These are phyloP conservation scores for Cladophialophora immunda DNA, from an alignment of 2,329 filamentous ascomycete genomes.

Conservation along the genomic window DNA sequence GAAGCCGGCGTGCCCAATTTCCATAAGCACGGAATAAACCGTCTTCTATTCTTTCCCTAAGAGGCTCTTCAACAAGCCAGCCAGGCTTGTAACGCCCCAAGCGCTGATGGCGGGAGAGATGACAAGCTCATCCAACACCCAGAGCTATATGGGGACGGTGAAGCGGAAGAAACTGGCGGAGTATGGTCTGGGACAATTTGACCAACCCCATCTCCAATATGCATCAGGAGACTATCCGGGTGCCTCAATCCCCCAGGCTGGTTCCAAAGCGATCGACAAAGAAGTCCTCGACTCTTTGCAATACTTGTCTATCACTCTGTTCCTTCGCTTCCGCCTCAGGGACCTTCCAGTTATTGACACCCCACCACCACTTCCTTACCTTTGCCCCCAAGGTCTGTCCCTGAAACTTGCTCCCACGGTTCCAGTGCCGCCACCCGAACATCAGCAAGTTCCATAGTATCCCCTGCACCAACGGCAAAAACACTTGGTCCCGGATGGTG, in stretches of 20 bases:
- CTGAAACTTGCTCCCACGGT: slow-evolving; percentile 77
- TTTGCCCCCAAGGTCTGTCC: slow-evolving; percentile 78
- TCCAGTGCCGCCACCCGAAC: slow-evolving; percentile 90
- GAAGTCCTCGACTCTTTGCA: slow-evolving; percentile 52
- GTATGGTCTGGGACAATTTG: background rate
- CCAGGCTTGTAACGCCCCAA: background rate
- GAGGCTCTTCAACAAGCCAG: background rate
- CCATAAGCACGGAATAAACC: background rate
- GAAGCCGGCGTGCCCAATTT: background rate
- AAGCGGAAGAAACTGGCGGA: background rate
- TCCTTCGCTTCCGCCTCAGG: slow-evolving; percentile 46
- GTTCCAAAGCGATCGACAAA: slow-evolving; percentile 40
- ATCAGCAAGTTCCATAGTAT: slow-evolving; percentile 86
- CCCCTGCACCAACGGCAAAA: slow-evolving; percentile 84
- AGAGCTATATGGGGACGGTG: background rate
- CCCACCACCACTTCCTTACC: slow-evolving; percentile 92
- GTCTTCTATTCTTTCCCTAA: background rate
- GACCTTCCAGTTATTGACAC: slow-evolving; percentile 89
- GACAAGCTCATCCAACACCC: background rate
- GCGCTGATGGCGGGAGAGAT: background rate
- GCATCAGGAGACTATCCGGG: background rate
- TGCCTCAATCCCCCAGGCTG: slow-evolving; percentile 38
- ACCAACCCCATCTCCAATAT: background rate
- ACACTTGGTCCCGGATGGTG: slow-evolving; percentile 86
- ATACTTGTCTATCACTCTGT: slow-evolving; percentile 46